These are phyloP conservation scores for Lentinula edodes DNA, from an alignment of 768 basidiomycete genomes.

Conservation along the genomic window DNA sequence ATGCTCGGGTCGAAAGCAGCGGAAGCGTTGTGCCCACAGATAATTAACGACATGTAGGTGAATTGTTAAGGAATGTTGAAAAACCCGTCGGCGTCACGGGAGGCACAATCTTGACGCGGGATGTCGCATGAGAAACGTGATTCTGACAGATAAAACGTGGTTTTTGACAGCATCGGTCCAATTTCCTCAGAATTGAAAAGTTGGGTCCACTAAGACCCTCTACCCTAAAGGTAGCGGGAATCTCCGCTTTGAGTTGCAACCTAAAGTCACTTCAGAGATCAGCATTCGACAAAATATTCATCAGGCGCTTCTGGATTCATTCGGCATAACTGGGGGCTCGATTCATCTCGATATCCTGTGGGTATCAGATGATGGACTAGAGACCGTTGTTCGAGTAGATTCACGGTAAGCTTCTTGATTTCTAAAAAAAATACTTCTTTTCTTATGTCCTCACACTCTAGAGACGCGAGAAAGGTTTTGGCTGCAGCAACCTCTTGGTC, in stretches of 20 bases:
- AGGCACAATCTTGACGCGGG: no score
- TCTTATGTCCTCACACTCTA: constrained; percentile 6
- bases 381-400: not conserved
- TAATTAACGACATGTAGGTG: no score
- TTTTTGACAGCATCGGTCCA: no score
- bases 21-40: no score
- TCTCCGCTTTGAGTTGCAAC: constrained; percentile 25
- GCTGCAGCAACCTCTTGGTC: constrained; percentile 26
- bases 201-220: no score
- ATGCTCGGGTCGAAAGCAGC: no score
- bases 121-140: no score
- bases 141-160: no score
- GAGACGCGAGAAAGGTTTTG: constrained; percentile 29
- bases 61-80: no score
- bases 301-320: constrained; percentile 34
- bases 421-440: not conserved
- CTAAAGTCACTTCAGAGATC: constrained; percentile 24
- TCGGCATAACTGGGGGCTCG: constrained; percentile 32
- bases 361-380: constrained; percentile 13
- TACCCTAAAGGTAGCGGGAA: no score
- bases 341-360: constrained; percentile 39
- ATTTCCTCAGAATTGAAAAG: no score
- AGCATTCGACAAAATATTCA: constrained; percentile 35
- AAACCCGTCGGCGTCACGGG: no score
- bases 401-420: not conserved